Conservation (phyloP, 768 basidiomycete species). For the Hygrocybe coccinea region DNA sequence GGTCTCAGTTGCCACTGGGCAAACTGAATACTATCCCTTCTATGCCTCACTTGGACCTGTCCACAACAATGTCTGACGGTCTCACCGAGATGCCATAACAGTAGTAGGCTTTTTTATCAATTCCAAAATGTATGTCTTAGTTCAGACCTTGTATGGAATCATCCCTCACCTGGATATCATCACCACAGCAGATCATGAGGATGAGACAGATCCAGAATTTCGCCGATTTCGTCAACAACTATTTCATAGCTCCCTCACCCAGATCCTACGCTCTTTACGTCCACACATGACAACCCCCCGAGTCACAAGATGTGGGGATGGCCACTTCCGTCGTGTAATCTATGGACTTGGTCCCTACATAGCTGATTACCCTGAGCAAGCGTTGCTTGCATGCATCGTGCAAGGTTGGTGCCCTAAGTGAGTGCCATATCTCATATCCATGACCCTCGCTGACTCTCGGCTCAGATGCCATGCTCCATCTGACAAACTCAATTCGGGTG, state of each 20-base stretch:
- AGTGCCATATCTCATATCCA: too few species aligned
- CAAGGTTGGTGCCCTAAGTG: constrained; percentile 30
- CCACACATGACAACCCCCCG: constrained; percentile 23
- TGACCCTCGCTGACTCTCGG: too few species aligned
- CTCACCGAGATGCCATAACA: constrained; percentile 28
- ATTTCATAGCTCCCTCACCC: constrained; percentile 26
- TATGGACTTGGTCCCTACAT: constrained; percentile 35
- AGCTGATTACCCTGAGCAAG: constrained; percentile 39
- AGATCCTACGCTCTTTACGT: constrained; percentile 19
- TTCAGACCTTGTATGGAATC: neutral
- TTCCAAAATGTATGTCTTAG: constrained; percentile 29
- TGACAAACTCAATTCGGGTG: too few species aligned
- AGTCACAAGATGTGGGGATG: constrained; percentile 25
- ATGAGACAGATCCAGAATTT: constrained; percentile 17
- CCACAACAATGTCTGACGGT: constrained; percentile 25
- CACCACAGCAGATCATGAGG: neutral
- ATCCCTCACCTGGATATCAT: too few species aligned
- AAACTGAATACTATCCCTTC: constrained; percentile 35
- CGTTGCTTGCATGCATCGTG: constrained; percentile 27
- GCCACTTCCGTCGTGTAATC: constrained; percentile 24
- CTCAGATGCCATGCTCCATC: too few species aligned
- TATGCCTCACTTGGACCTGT: constrained; percentile 30
- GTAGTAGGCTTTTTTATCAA: constrained; percentile 31
- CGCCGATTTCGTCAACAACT: constrained; percentile 27
- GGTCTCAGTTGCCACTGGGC: constrained; percentile 37